Conservation (phyloP, 2,329 filamentous ascomycete species). For the Sordariomycetes sp. region DNA sequence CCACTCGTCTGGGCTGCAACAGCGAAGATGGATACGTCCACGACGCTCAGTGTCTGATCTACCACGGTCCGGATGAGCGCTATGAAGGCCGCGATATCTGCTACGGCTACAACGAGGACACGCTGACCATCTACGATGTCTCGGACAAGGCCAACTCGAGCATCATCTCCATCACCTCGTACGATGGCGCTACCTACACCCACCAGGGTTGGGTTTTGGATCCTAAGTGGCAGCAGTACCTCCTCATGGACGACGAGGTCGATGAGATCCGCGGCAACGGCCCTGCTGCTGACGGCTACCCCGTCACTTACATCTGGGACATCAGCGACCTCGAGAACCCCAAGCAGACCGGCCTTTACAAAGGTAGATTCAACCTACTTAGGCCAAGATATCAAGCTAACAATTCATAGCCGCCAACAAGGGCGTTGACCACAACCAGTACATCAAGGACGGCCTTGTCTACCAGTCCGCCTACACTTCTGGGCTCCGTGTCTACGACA, state of each 20-base stretch:
- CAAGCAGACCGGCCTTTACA: constrained; percentile 29
- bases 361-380: constrained; percentile 20
- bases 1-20: constrained; percentile 35
- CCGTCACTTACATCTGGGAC: constrained; percentile 40
- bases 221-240: constrained; percentile 26
- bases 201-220: constrained; percentile 47
- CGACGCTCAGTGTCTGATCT: constrained; percentile 43
- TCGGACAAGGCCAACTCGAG: constrained; percentile 33
- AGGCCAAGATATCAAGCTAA: not conserved
- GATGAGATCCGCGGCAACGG: constrained; percentile 32
- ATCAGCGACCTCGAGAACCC: constrained; percentile 30
- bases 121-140: constrained; percentile 37
- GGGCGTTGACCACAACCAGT: constrained; percentile 38
- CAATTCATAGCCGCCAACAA: constrained; percentile 23
- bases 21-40: constrained; percentile 41
- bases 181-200: constrained; percentile 47
- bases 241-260: constrained; percentile 40
- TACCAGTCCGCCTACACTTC: constrained; percentile 36
- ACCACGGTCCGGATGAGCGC: constrained; percentile 35
- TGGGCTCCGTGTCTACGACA: constrained; percentile 26
- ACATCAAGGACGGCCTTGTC: constrained; percentile 26
- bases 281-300: constrained; percentile 28
- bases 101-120: constrained; percentile 44
- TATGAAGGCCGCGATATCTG: constrained; percentile 39
- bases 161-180: constrained; percentile 43